phyloP scores from a whole-genome alignment of 2,329 filamentous ascomycete genomes.

The Sphaerostilbella broomeana region DNA sequence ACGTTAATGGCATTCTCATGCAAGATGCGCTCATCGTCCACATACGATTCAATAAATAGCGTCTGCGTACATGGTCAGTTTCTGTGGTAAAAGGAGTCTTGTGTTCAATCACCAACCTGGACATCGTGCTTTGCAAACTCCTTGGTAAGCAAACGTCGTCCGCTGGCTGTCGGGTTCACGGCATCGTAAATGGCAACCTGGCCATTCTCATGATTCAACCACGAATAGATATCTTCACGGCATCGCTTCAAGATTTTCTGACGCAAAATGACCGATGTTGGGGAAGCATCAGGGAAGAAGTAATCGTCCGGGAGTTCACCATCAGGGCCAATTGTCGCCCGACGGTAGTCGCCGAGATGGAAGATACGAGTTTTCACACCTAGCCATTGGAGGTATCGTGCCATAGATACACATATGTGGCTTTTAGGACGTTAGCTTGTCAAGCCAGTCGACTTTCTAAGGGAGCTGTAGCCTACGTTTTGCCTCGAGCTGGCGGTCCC shows the following conservation, averaged over 20 bases:
- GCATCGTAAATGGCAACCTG: slow-evolving; percentile 98
- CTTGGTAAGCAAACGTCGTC: slow-evolving; percentile 78
- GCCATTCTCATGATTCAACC: slow-evolving; percentile 93
- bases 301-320: slow-evolving; percentile 91
- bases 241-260: slow-evolving; percentile 98
- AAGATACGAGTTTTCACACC: slow-evolving; percentile 98
- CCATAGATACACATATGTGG: slow-evolving; percentile 91
- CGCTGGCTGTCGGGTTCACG: slow-evolving; percentile 82
- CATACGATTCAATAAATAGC: slow-evolving; percentile 92
- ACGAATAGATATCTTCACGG: slow-evolving; percentile 92
- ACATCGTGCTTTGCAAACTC: slow-evolving; percentile 98
- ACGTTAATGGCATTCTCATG: slow-evolving; percentile 95
- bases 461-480: slow-evolving; percentile 59
- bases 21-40: slow-evolving; percentile 87
- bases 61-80: too few species aligned
- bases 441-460: neutral
- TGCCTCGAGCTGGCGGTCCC: slow-evolving; percentile 87
- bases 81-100: too few species aligned
- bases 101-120: slow-evolving; percentile 48
- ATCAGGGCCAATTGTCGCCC: slow-evolving; percentile 78
- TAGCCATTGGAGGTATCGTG: slow-evolving; percentile 91
- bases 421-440: slow-evolving; percentile 37
- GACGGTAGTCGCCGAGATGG: slow-evolving; percentile 91
- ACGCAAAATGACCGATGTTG: slow-evolving; percentile 82
- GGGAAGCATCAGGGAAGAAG: slow-evolving; percentile 92